Evolutionary conservation across 2,329 filamentous ascomycete genomes (phyloP).

Genomic region (Monilinia fructigena): DNA sequence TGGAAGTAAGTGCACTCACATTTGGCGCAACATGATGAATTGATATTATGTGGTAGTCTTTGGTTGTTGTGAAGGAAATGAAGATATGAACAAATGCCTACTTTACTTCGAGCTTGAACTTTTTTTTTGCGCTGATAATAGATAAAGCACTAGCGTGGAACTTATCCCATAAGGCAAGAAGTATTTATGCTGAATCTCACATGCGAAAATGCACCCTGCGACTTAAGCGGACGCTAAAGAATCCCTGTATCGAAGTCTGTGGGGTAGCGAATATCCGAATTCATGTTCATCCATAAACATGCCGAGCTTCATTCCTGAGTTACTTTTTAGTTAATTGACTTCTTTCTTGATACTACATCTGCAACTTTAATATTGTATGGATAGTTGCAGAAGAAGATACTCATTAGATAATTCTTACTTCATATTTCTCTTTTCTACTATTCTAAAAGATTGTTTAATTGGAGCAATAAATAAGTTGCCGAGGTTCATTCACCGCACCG

Average conservation of each 20-base stretch:
- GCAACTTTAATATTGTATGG: neutral
- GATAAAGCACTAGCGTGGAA: conserved; percentile 23
- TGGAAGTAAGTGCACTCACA: conserved; percentile 29
- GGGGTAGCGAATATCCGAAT: conserved; percentile 25
- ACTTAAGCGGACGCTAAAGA: conserved; percentile 18
- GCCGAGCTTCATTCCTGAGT: conserved; percentile 28
- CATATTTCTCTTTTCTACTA: neutral
- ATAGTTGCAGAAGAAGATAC: neutral
- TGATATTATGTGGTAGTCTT: conserved; percentile 26
- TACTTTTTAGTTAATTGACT: conserved; percentile 10
- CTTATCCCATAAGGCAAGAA: neutral
- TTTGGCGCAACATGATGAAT: conserved; percentile 41
- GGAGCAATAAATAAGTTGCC: conserved; percentile 30
- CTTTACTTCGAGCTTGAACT: conserved; percentile 25
- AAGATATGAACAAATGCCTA: conserved; percentile 24
- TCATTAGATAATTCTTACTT: neutral
- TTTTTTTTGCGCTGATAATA: conserved; percentile 29
- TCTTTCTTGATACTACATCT: conserved; percentile 9
- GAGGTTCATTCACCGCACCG: conserved; percentile 32
- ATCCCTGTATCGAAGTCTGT: conserved; percentile 24
- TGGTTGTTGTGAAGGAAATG: conserved; percentile 16
- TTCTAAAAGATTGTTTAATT: neutral
- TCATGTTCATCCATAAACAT: conserved; percentile 19
- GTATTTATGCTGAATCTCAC: conserved; percentile 25
- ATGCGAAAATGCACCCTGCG: conserved; percentile 27